A percentile compares a stretch with the other conserved stretches of the same genome.
phyloP scores from a whole-genome alignment of 2,329 filamentous ascomycete genomes.

The Elsinoe batatas region DNA sequence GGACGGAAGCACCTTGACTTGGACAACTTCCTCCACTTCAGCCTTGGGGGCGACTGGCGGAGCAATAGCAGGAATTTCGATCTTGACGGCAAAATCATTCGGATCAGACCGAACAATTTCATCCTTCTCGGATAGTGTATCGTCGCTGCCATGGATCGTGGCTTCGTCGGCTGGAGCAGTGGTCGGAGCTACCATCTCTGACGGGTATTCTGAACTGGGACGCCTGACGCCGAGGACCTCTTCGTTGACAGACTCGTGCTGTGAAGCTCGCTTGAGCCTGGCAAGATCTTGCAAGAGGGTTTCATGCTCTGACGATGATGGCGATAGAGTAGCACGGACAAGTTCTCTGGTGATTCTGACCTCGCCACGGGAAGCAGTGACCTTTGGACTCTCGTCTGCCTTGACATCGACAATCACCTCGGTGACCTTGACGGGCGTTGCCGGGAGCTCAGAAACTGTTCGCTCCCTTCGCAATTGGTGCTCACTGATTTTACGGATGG shows the following conservation, averaged over 20 bases:
- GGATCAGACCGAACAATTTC: background rate
- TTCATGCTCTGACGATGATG: conserved; percentile 19
- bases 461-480: background rate
- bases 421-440: conserved; percentile 25
- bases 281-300: conserved; percentile 14
- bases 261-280: conserved; percentile 6
- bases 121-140: background rate
- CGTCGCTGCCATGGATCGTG: background rate
- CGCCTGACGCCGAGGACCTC: background rate
- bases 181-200: background rate
- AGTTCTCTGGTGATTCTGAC: conserved; percentile 28
- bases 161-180: background rate
- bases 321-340: conserved; percentile 27
- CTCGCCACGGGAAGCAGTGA: background rate
- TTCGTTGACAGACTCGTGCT: background rate
- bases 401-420: conserved; percentile 14
- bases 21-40: background rate
- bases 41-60: background rate
- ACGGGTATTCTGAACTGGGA: conserved; percentile 7
- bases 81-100: background rate
- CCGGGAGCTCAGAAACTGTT: conserved; percentile 22
- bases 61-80: background rate
- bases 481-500: conserved; percentile 7
- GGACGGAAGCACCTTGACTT: background rate
- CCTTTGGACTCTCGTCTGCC: background rate